Conservation (phyloP, 805 yeast species). For the Priceomyces melissophilus region DNA sequence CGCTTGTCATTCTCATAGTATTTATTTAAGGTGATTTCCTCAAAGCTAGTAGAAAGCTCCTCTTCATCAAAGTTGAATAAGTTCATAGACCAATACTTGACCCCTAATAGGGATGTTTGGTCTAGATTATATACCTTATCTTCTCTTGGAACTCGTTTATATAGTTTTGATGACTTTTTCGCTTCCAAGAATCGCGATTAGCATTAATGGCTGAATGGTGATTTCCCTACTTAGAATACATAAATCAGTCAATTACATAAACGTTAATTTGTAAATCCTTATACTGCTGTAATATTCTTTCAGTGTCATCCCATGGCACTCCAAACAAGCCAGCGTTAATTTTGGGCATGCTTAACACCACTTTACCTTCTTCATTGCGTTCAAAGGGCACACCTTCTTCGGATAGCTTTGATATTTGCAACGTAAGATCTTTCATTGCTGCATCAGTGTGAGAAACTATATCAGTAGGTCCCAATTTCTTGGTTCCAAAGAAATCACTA, state of each 20-base stretch:
- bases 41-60: conserved; percentile 5
- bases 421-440: conserved; percentile 47
- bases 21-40: background rate
- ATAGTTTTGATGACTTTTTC: background rate
- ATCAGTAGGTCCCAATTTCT: conserved; percentile 36
- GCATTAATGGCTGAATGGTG: too few relatives aligned
- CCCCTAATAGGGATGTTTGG: background rate
- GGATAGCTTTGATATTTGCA: conserved; percentile 25
- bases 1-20: background rate
- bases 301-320: conserved; percentile 78
- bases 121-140: background rate
- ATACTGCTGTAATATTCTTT: conserved; percentile 37
- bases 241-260: conserved; percentile 34
- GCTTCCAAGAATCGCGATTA: too few relatives aligned
- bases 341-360: conserved; percentile 60
- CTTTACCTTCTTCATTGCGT: conserved; percentile 9
- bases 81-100: conserved; percentile 4
- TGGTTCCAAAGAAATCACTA: conserved; percentile 47
- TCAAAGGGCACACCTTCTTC: conserved; percentile 5
- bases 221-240: too few relatives aligned
- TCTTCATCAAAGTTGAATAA: conserved; percentile 16
- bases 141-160: background rate
- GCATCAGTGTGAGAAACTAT: conserved; percentile 50
- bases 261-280: conserved; percentile 40
- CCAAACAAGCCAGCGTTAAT: conserved; percentile 79